A percentile compares a stretch with the other conserved stretches of the same genome.
Conservation (phyloP, 2,329 filamentous ascomycete species). For the Cryoendolithus antarcticus region DNA sequence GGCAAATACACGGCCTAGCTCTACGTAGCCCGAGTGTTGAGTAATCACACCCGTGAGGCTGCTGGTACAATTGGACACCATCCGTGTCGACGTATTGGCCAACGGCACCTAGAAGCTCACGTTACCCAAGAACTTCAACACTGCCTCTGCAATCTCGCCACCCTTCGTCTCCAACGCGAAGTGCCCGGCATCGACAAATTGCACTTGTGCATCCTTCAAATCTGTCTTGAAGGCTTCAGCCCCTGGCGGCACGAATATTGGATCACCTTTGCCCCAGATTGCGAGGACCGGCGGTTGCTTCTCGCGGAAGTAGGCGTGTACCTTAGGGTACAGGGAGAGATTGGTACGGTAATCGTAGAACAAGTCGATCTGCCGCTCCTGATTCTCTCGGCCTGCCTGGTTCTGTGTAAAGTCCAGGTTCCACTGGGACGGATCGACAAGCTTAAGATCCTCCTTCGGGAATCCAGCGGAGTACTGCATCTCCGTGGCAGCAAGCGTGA, state of each 20-base stretch:
- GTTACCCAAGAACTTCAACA: conserved; percentile 21
- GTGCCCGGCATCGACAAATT: conserved; percentile 44
- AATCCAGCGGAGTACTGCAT: conserved; percentile 18
- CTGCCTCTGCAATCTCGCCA: conserved; percentile 24
- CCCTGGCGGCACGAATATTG: conserved; percentile 38
- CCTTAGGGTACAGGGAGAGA: conserved; percentile 44
- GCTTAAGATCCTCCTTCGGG: conserved; percentile 15
- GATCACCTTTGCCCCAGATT: conserved; percentile 47
- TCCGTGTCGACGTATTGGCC: too few relatives aligned
- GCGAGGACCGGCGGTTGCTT: conserved; percentile 43
- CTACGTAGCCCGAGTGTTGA: too few relatives aligned
- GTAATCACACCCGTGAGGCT: too few relatives aligned
- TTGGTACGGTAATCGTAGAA: conserved; percentile 48
- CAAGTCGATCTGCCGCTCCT: conserved; percentile 44
- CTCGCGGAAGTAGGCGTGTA: conserved; percentile 43
- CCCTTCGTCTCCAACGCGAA: conserved; percentile 38
- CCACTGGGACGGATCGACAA: conserved; percentile 35
- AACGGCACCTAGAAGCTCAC: too few relatives aligned
- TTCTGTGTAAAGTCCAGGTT: conserved; percentile 32
- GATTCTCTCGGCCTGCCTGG: conserved; percentile 34
- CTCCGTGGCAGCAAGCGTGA: conserved; percentile 28
- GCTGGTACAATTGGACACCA: too few relatives aligned
- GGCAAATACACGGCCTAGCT: too few relatives aligned
- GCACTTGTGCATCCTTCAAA: conserved; percentile 35
- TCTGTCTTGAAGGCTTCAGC: conserved; percentile 44